Percentiles rank a stretch among this genome's conserved stretches.
Conservation (phyloP, 192 early-diverging fungal genomes). For the Phycomyces blakesleeanus region DNA sequence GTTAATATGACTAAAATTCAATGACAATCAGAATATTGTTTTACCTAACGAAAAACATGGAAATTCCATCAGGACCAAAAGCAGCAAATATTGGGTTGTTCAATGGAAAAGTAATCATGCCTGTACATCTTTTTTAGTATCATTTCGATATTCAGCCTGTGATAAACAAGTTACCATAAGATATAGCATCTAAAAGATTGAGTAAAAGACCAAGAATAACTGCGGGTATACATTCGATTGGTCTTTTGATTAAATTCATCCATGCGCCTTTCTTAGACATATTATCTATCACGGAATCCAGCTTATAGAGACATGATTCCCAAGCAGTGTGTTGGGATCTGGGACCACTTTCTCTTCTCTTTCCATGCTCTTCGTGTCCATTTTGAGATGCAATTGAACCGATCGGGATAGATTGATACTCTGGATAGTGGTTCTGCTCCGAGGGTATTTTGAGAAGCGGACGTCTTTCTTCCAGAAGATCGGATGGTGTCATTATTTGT, state of each 20-base stretch:
- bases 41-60: constrained; percentile 90
- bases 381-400: background rate
- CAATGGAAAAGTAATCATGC: constrained; percentile 87
- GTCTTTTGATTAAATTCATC: constrained; percentile 20
- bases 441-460: constrained; percentile 2
- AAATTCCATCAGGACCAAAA: constrained; percentile 84
- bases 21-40: background rate
- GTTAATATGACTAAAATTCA: background rate
- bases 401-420: background rate
- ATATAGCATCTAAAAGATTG: constrained; percentile 90
- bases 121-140: constrained; percentile 30
- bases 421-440: background rate
- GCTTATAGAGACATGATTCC: too few species aligned
- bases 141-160: background rate
- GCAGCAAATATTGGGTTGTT: constrained; percentile 63
- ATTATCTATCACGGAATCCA: too few species aligned
- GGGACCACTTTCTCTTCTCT: too few species aligned
- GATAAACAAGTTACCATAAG: constrained; percentile 54
- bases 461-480: background rate
- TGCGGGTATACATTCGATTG: constrained; percentile 75
- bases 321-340: too few species aligned
- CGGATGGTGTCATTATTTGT: background rate
- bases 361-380: background rate
- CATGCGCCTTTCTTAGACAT: too few species aligned
- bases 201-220: constrained; percentile 87